These are phyloP conservation scores for Cyberlindnera veronae DNA, from an alignment of 805 yeast genomes.

Conservation along the genomic window DNA sequence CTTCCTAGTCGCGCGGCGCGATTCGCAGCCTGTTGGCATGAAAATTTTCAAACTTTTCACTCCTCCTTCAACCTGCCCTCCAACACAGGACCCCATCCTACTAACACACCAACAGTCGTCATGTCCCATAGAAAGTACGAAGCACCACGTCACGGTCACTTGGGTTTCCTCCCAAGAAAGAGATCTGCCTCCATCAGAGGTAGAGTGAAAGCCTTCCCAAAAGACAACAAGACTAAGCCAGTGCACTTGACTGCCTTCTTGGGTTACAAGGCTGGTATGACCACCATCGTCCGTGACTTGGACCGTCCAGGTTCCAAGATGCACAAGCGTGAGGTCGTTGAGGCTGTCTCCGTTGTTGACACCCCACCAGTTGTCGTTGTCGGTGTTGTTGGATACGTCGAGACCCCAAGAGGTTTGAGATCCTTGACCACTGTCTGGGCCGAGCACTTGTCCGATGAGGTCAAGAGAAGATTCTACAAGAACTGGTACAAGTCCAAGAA, in stretches of 20 bases:
- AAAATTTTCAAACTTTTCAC: conserved; percentile 21
- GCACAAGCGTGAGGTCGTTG: conserved; percentile 99
- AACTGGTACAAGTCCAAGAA: conserved; percentile 99
- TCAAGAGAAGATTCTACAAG: conserved; percentile 99
- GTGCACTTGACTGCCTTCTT: conserved; percentile 99
- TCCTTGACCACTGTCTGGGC: conserved; percentile 99
- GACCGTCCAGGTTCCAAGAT: conserved; percentile 99
- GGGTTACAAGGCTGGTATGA: conserved; percentile 99
- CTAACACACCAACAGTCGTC: conserved; percentile 26
- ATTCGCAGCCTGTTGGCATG: conserved; percentile 1
- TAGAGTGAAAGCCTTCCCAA: conserved; percentile 99
- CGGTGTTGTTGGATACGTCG: conserved; percentile 99
- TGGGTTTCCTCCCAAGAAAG: conserved; percentile 99
- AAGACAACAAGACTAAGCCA: conserved; percentile 96
- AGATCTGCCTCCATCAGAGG: conserved; percentile 98
- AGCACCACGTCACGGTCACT: conserved; percentile 99
- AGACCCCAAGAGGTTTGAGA: conserved; percentile 99
- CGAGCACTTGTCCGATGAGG: conserved; percentile 98
- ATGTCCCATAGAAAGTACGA: conserved; percentile 99
- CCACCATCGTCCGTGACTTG: conserved; percentile 99
- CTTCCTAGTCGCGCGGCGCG: too few relatives aligned
- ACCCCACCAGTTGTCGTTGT: conserved; percentile 98
- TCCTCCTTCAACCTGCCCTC: conserved; percentile 2
- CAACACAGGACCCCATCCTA: conserved; percentile 10
- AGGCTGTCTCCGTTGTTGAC: conserved; percentile 99